phyloP scores from a whole-genome alignment of 441 rosid species.

The Mallotus japonicus region DNA sequence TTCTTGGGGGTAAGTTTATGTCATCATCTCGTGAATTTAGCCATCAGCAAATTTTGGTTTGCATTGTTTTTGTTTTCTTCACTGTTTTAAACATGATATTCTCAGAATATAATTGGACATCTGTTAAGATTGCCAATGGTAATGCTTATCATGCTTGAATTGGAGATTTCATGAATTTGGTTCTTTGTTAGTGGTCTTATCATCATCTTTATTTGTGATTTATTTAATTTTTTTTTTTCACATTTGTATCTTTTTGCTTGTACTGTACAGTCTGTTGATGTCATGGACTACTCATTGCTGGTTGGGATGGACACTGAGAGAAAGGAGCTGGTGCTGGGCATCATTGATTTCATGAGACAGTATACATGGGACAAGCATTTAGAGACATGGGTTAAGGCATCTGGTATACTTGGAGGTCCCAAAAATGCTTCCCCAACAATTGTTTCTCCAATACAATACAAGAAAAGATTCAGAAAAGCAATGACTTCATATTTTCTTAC shows the following conservation, averaged over 20 bases:
- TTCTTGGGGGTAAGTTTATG: slow-evolving; percentile 74
- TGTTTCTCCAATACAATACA: slow-evolving; percentile 83
- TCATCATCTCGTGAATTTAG: not conserved
- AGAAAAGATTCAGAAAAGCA: slow-evolving; percentile 90
- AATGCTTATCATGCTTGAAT: too few relatives aligned
- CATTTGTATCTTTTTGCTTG: not conserved
- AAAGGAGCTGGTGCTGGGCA: slow-evolving; percentile 86
- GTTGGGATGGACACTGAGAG: slow-evolving; percentile 87
- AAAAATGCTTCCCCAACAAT: slow-evolving; percentile 81
- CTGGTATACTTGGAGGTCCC: slow-evolving; percentile 81
- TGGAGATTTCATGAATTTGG: too few relatives aligned
- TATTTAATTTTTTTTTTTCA: too few relatives aligned
- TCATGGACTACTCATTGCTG: slow-evolving; percentile 92
- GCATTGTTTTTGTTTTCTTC: too few relatives aligned
- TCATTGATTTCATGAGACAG: slow-evolving; percentile 96
- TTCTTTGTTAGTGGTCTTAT: too few relatives aligned
- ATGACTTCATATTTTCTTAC: slow-evolving; percentile 93
- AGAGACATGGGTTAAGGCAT: slow-evolving; percentile 95
- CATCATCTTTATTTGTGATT: not conserved
- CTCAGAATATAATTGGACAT: too few relatives aligned
- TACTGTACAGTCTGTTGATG: slow-evolving; percentile 64
- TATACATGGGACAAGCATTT: slow-evolving; percentile 99
- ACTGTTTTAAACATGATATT: too few relatives aligned
- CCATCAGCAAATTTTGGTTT: not conserved
- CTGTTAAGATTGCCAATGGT: too few relatives aligned